Base-by-base conservation (phyloP, 495 filamentous ascomycete species). In the Aspergillus mulundensis region DNA sequence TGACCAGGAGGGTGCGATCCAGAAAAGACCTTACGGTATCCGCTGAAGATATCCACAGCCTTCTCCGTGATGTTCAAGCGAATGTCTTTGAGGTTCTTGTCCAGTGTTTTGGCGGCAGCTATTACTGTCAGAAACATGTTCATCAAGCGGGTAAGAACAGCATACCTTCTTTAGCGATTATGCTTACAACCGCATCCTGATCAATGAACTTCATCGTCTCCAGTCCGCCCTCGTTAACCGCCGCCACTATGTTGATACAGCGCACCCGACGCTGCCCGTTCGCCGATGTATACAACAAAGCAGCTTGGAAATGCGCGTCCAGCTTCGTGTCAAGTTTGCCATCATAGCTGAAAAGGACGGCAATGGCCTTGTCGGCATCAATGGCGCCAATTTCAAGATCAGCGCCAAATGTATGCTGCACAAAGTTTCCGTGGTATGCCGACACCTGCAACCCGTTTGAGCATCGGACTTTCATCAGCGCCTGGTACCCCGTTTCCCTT, bases 381-480 rank as follows among this genome's bases (percentile, higher is more conserved):
- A 97, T 84, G 42, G 87, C 81, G 12, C 93, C 95, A 61, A 99
- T 89, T 67, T 99, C 94, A 19, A 99, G 84, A 70, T 99, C 94
- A 14, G 94, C 92, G 7, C 90, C 90, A 59, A 96, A 93, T 5
- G 89, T 89, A 73, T 96, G 90, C 62, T 99, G 94, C 45, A 91
- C 79, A 62, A 97, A 97, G 74, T 97, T 97, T 54, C 94, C 94
- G 61, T 95, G 89, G 66, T 97, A 99, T 25, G 84, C 83, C 18
- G 90, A 86, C 15, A 99, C 89, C 71, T 99, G 94, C 25, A 99
- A 81, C 15, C 94, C 94, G 65, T 95, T 97, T 7, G 91, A 96
- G 72, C 94, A 99, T 42, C 94, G 87, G 50, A 97, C 94, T 77
- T 99, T 99, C 91, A 99, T 94, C 61, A 97, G 79, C 7, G 91